Conservation (phyloP, 768 basidiomycete species). For the Crucibulum laeve region DNA sequence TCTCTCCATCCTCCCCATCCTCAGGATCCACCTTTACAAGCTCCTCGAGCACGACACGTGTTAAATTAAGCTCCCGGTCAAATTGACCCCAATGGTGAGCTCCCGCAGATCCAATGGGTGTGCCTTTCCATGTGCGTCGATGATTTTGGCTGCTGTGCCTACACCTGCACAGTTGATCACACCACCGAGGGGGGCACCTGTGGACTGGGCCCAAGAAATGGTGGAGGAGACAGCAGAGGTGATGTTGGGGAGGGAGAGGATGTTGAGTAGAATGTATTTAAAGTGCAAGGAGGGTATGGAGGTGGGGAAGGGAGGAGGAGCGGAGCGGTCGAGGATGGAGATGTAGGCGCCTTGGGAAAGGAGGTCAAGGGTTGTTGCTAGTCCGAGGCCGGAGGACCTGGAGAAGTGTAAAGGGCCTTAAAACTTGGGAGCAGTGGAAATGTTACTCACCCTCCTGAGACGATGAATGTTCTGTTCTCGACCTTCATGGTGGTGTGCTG, state of each 20-base stretch:
- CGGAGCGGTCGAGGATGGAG: conserved; percentile 47
- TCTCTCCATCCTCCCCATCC: conserved; percentile 43
- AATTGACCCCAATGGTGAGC: conserved; percentile 46
- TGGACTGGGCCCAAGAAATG: conserved; percentile 35
- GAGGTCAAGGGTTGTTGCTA: conserved; percentile 45
- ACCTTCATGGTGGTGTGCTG: conserved; percentile 37
- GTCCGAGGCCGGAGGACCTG: conserved; percentile 56
- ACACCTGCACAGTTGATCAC: conserved; percentile 59
- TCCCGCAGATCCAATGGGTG: conserved; percentile 51
- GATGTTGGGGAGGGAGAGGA: conserved; percentile 31
- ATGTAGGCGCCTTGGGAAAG: conserved; percentile 38
- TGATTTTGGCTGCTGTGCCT: conserved; percentile 39
- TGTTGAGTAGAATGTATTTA: conserved; percentile 38
- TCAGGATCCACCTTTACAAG: conserved; percentile 44
- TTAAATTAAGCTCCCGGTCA: conserved; percentile 56
- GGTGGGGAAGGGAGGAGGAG: conserved; percentile 23
- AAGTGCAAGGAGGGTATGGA: conserved; percentile 17
- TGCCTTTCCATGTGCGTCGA: conserved; percentile 40
- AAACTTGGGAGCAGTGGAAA: neutral
- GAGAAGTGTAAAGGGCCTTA: neutral
- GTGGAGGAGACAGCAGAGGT: conserved; percentile 31
- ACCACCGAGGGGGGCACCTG: conserved; percentile 46
- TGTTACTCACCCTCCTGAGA: conserved; percentile 49
- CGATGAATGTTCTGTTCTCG: conserved; percentile 48
- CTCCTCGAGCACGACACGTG: conserved; percentile 46